These are phyloP conservation scores for Yamadazyma phyllophila DNA, from an alignment of 805 yeast genomes.

Conservation along the genomic window DNA sequence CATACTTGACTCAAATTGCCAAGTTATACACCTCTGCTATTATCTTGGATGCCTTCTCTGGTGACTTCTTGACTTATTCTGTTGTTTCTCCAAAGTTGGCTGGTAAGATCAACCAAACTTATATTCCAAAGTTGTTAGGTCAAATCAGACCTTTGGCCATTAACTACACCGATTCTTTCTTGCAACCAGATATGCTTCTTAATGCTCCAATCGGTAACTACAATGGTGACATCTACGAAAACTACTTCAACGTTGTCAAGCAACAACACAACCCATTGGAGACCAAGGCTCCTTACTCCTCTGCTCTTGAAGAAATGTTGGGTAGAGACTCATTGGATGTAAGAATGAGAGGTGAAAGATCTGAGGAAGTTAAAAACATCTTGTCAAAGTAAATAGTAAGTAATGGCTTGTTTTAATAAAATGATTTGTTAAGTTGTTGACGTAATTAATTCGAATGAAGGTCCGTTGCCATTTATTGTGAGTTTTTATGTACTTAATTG, in stretches of 20 bases:
- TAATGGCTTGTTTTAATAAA: slow-evolving; percentile 7
- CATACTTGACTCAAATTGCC: slow-evolving; percentile 30
- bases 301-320: slow-evolving; percentile 39
- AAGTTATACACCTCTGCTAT: slow-evolving; percentile 32
- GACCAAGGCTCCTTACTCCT: slow-evolving; percentile 42
- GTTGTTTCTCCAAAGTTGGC: slow-evolving; percentile 32
- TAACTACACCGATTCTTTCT: slow-evolving; percentile 44
- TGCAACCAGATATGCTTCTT: slow-evolving; percentile 41
- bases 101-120: slow-evolving; percentile 23
- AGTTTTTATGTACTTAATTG: too few relatives aligned
- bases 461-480: too few relatives aligned
- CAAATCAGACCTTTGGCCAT: slow-evolving; percentile 40
- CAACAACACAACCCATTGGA: slow-evolving; percentile 30
- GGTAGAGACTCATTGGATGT: slow-evolving; percentile 34
- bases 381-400: slow-evolving; percentile 23
- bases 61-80: slow-evolving; percentile 36
- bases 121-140: slow-evolving; percentile 31
- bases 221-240: slow-evolving; percentile 44
- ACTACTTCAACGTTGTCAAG: slow-evolving; percentile 39
- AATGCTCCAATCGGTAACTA: slow-evolving; percentile 43
- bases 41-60: slow-evolving; percentile 33
- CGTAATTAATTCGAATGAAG: too few relatives aligned
- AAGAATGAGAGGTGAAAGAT: slow-evolving; percentile 39
- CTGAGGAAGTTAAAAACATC: slow-evolving; percentile 30
- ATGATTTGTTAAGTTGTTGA: background rate